Evolutionary conservation across 768 basidiomycete species (phyloP), one percentile per base, ranked within the genome.

Genomic region (Naematelia encephala): DNA sequence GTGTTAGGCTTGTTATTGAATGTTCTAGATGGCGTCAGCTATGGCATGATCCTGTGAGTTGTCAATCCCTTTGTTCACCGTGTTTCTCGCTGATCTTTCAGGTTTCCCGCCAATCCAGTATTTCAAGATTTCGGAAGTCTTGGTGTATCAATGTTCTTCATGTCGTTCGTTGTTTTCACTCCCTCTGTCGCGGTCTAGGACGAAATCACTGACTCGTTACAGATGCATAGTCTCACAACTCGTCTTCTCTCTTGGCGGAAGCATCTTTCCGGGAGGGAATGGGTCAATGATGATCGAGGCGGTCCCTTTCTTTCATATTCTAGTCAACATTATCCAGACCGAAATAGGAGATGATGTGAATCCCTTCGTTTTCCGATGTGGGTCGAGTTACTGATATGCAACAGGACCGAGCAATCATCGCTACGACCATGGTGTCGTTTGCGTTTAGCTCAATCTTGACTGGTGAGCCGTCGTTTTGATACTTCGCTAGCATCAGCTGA

Each of bases 131-230:
- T 94, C 16, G 93, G 91, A 0, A 84, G 88, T 0, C 85, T 87
- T 75, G 94, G 94, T 2, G 91, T 98, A 1, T 93, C 91, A 29
- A 90, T 97, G 87, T 94, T 94, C 77, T 94, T 93, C 75, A 82
- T 91, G 19, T 85, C 89, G 82, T 87, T 71, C 68, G 85, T 63
- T 23, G 21, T 14, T 34, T 54, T 29, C 49, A 19, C 16, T 25
- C 11, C n/a, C n/a, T 12, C 5, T 44, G n/a, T 25, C 57, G n/a
- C 62, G 28, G 11, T 55, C 26, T 62, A 56, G 27, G 30, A 28
- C 42, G 27, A n/a, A 54, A 51, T 51, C 23, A 21, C 54, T 57
- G 30, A 56, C 27, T n/a, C 22, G 23, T 12, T 29, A 14, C 64
- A 87, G 86, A 4, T 84, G 90, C 25, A 80, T 91, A 51, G 74